Conservation (phyloP, 2,329 filamentous ascomycete genomes). For the Chalaropsis ovoidea region DNA sequence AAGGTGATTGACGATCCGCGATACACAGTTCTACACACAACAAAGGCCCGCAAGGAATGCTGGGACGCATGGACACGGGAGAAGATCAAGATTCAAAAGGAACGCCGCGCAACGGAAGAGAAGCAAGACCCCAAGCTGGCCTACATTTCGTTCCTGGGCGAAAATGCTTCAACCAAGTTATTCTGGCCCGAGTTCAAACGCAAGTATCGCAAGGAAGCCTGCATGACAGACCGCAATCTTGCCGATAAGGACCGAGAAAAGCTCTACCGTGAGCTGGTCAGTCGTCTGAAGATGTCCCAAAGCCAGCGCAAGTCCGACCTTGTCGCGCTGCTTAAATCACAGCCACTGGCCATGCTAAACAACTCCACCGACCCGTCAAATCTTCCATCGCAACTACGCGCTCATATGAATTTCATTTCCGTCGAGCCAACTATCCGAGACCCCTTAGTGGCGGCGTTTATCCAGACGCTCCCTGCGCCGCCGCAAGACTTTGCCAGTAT, state of each 20-base stretch:
- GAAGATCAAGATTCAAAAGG: conserved; percentile 61
- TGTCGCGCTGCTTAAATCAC: conserved; percentile 50
- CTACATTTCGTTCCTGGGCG: conserved; percentile 71
- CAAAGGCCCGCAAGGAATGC: conserved; percentile 67
- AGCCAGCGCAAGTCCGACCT: conserved; percentile 61
- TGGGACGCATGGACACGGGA: conserved; percentile 78
- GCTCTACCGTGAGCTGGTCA: conserved; percentile 64
- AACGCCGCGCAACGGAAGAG: conserved; percentile 61
- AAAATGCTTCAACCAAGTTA: conserved; percentile 75
- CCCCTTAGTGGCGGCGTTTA: conserved; percentile 54
- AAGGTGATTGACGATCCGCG: conserved; percentile 73
- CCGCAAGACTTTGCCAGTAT: conserved; percentile 30
- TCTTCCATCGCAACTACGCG: conserved; percentile 52
- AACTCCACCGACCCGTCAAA: conserved; percentile 45
- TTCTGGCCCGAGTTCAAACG: conserved; percentile 97
- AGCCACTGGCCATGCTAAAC: conserved; percentile 51
- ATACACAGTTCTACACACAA: conserved; percentile 74
- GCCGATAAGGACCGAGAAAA: conserved; percentile 71
- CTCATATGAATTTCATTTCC: conserved; percentile 60
- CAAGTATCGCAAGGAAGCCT: conserved; percentile 71
- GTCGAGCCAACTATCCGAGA: conserved; percentile 53
- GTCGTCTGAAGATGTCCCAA: conserved; percentile 54
- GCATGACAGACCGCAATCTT: conserved; percentile 65
- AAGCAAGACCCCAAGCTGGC: conserved; percentile 74
- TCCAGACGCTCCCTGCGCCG: conserved; percentile 53